phyloP scores from a whole-genome alignment of 495 filamentous ascomycete genomes.

The Tuber calosporum region DNA sequence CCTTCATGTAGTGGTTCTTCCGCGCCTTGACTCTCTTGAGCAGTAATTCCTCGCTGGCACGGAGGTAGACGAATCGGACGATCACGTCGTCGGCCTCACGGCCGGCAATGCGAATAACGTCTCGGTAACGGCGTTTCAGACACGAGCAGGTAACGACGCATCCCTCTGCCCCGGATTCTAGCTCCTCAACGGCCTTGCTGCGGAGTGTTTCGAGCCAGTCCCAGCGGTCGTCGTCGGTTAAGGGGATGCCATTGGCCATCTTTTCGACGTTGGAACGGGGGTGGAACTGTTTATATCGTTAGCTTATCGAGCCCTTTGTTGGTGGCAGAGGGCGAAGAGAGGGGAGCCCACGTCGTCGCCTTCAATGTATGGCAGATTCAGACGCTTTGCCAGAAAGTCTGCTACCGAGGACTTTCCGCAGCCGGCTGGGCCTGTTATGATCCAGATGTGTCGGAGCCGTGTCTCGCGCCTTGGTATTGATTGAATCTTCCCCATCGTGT shows the following conservation, averaged over 20 bases:
- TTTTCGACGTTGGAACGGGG: slow-evolving; percentile 79
- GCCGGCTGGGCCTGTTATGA: slow-evolving; percentile 94
- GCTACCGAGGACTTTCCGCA: slow-evolving; percentile 95
- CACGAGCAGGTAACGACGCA: slow-evolving; percentile 95
- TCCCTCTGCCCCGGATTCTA: slow-evolving; percentile 57
- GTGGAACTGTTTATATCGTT: slow-evolving; percentile 62
- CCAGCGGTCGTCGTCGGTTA: slow-evolving; percentile 95
- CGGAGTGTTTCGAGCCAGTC: slow-evolving; percentile 92
- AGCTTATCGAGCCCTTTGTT: slow-evolving; percentile 3
- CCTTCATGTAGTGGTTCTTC: slow-evolving; percentile 92
- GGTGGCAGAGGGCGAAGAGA: background rate
- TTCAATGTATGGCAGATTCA: slow-evolving; percentile 79
- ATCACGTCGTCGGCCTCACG: slow-evolving; percentile 59
- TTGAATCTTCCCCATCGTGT: slow-evolving; percentile 29
- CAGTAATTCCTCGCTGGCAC: slow-evolving; percentile 64
- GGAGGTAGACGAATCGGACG: slow-evolving; percentile 90
- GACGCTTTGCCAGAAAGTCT: slow-evolving; percentile 60
- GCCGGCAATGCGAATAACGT: slow-evolving; percentile 80
- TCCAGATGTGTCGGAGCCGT: slow-evolving; percentile 75
- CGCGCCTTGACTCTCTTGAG: slow-evolving; percentile 65
- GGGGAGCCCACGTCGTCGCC: slow-evolving; percentile 76
- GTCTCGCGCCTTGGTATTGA: slow-evolving; percentile 23
- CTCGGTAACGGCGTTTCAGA: slow-evolving; percentile 93
- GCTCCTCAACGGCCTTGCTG: slow-evolving; percentile 62
- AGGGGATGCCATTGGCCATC: slow-evolving; percentile 76